phyloP scores from a whole-genome alignment of 495 filamentous ascomycete species.

The Parmelia sp. region DNA sequence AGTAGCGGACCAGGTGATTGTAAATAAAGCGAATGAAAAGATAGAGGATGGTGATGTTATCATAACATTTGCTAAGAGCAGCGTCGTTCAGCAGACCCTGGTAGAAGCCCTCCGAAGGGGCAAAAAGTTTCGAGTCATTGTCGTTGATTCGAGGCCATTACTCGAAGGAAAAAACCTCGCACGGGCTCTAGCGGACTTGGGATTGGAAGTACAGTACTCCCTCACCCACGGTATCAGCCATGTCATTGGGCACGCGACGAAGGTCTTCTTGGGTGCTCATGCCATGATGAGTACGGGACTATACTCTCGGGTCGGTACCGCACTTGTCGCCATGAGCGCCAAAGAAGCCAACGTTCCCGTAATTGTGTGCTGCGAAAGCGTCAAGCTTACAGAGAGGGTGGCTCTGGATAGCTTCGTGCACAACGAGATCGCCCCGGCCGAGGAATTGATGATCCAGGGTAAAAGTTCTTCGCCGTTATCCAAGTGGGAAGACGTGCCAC shows the following conservation, averaged over 20 bases:
- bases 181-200: conserved; percentile 55
- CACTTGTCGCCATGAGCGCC: conserved; percentile 80
- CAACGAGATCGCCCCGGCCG: conserved; percentile 77
- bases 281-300: conserved; percentile 88
- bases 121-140: conserved; percentile 71
- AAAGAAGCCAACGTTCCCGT: conserved; percentile 66
- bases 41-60: conserved; percentile 77
- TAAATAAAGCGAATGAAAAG: conserved; percentile 61
- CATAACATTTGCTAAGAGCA: conserved; percentile 83
- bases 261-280: conserved; percentile 82
- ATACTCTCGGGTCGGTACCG: conserved; percentile 81
- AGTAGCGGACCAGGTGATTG: conserved; percentile 78
- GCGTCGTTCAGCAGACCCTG: conserved; percentile 74
- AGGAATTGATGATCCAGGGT: conserved; percentile 49
- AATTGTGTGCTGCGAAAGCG: conserved; percentile 84
- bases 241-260: conserved; percentile 65
- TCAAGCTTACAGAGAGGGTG: conserved; percentile 92
- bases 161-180: conserved; percentile 75
- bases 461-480: conserved; percentile 41
- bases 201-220: conserved; percentile 72
- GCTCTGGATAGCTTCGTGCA: conserved; percentile 85
- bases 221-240: conserved; percentile 68
- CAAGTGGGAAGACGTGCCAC: conserved; percentile 55
- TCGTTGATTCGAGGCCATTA: conserved; percentile 76
- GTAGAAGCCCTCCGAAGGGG: conserved; percentile 61